Base-by-base conservation (phyloP, 768 basidiomycete genomes). In the Cyathus striatus region DNA sequence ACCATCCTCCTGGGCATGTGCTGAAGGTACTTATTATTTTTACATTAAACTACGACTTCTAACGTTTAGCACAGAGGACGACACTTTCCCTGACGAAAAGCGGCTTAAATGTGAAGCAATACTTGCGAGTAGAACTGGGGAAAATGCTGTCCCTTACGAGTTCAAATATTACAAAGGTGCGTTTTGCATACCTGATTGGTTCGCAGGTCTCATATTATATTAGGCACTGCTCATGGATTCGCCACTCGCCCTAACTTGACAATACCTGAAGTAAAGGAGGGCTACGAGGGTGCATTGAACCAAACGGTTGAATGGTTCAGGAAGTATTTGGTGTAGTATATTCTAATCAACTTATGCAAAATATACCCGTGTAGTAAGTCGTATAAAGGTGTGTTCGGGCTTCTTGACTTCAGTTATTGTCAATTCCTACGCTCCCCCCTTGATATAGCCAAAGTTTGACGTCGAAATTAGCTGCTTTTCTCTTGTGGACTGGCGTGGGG, bases 141-240 rank as follows among this genome's bases (percentile, higher is more conserved):
- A 25, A 22, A 37, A 34, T 23, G 21, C n/a, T 5, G 12, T 12
- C 42, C 24, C 9, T 9, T 30, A 30, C 27, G 27, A 30, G n/a
- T 30, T 30, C n/a, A 30, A 9, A 9, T 9, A 30, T n/a, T 30
- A 30, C n/a, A 30, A 30, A 30, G 27, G 27, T 30, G n/a, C 27
- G n/a, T 30, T 30, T 9, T 9, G 27, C n/a, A n/a, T n/a, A 30
- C n/a, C n/a, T 30, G 9, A 5, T 1, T 14, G 16, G 13, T 30
- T 21, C 13, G 13, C 22, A 12, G 17, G 24, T 40, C 21, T 42
- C 22, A 23, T 20, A 21, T 16, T 13, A 27, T 21, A 26, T 23
- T 34, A 57, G 57, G 57, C 18, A 60, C 58, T 3, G 45, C 51
- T 3, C 55, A 61, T 42, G 54, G 57, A 16, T 58, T 60, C 40